Conservation (phyloP, 371 early-diverging fungal species). For the Dinochytrium kinnereticum region DNA sequence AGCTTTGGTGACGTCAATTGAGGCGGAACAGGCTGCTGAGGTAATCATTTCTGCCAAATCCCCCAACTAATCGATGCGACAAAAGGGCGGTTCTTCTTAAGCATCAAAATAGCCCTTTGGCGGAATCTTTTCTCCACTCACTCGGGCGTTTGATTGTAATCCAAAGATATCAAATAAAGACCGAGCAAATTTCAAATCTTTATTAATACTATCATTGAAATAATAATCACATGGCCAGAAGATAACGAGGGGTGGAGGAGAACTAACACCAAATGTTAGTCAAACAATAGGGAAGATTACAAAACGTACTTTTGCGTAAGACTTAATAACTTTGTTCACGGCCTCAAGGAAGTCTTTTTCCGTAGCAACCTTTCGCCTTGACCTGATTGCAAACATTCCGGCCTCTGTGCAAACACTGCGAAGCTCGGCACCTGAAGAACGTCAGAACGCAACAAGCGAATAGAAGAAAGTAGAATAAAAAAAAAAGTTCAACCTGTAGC, state of each 20-base stretch:
- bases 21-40: constrained; percentile 92
- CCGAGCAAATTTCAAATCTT: background rate
- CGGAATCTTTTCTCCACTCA: too few species aligned
- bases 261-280: constrained; percentile 30
- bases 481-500: constrained; percentile 92
- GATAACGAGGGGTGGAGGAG: constrained; percentile 52
- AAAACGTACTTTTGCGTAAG: constrained; percentile 91
- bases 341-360: constrained; percentile 99
- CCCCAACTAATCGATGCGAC: too few species aligned
- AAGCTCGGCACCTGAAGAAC: constrained; percentile 83
- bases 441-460: too few species aligned
- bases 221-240: constrained; percentile 45
- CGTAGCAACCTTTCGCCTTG: constrained; percentile 98
- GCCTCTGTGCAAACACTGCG: constrained; percentile 99
- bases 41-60: too few species aligned
- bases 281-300: background rate
- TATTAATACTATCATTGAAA: background rate
- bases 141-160: too few species aligned
- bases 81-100: too few species aligned
- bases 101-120: too few species aligned
- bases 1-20: constrained; percentile 81
- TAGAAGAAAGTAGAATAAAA: too few species aligned
- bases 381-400: constrained; percentile 99
- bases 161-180: constrained; percentile 13
- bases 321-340: constrained; percentile 99